Conservation (phyloP, 805 yeast genomes). For the Candida koratica region DNA sequence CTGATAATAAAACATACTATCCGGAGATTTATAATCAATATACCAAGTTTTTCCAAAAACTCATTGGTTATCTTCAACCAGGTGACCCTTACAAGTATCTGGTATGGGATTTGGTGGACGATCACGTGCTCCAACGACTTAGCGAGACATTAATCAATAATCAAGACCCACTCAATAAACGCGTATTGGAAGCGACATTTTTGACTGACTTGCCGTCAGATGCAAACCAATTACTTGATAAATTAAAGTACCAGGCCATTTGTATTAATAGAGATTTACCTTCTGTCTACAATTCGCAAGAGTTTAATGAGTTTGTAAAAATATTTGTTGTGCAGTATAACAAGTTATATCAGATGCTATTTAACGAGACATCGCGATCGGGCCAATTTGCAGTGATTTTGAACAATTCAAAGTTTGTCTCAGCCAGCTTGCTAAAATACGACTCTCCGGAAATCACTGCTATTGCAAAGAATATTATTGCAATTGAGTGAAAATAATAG, state of each 20-base stretch:
- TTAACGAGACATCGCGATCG: slow-evolving; percentile 3
- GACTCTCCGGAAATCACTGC: slow-evolving; percentile 3
- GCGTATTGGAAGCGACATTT: slow-evolving; percentile 12
- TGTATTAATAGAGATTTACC: slow-evolving; percentile 6
- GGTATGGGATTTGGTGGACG: slow-evolving; percentile 12
- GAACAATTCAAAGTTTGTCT: slow-evolving; percentile 32
- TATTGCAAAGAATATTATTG: slow-evolving; percentile 8
- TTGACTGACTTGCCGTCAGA: slow-evolving; percentile 12
- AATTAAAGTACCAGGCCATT: slow-evolving; percentile 12
- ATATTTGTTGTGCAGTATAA: slow-evolving; percentile 10
- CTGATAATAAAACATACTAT: slow-evolving; percentile 35
- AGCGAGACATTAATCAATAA: slow-evolving; percentile 3
- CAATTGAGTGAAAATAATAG: not conserved
- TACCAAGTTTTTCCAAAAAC: slow-evolving; percentile 27
- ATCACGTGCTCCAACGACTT: slow-evolving; percentile 17
- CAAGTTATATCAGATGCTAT: slow-evolving; percentile 11
- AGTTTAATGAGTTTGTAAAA: slow-evolving; percentile 1
- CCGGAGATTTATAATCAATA: slow-evolving; percentile 27
- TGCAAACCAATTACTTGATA: slow-evolving; percentile 10
- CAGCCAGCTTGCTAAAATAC: slow-evolving; percentile 17
- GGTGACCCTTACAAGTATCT: slow-evolving; percentile 8
- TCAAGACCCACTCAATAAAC: not conserved
- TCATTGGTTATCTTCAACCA: slow-evolving; percentile 18
- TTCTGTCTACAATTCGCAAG: not conserved
- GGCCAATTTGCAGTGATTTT: slow-evolving; percentile 17